Percentiles rank a stretch among this genome's conserved stretches.
Evolutionary conservation across 2,329 filamentous ascomycete genomes (phyloP).

Genomic region (Ophiocordyceps sinensis): DNA sequence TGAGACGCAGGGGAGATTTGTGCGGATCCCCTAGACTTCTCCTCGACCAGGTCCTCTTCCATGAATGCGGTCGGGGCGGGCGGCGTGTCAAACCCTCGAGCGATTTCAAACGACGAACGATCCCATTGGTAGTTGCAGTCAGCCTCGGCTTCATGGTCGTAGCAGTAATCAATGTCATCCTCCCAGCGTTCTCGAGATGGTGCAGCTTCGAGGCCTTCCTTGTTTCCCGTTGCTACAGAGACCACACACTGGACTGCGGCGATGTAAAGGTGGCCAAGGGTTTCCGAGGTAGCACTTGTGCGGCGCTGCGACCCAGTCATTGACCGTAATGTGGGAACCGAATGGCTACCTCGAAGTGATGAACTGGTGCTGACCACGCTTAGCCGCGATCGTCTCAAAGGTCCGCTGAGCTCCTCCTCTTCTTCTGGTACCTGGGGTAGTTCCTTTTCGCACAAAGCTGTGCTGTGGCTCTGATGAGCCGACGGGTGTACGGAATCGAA

Average conservation of each 20-base stretch:
- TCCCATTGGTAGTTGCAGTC: constrained; percentile 55
- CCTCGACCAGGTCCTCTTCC: constrained; percentile 11
- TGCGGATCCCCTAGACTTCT: constrained; percentile 6
- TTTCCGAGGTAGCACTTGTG: constrained; percentile 36
- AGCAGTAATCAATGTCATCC: constrained; percentile 56
- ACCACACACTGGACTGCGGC: constrained; percentile 12
- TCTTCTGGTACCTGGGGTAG: constrained; percentile 49
- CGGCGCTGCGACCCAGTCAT: constrained; percentile 24
- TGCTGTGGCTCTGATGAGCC: neutral
- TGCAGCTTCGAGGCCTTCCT: constrained; percentile 7
- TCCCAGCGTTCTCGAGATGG: constrained; percentile 43
- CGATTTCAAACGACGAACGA: constrained; percentile 35
- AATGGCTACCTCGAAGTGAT: constrained; percentile 39
- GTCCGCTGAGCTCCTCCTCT: constrained; percentile 35
- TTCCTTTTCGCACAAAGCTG: constrained; percentile 21
- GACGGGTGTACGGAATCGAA: constrained; percentile 15
- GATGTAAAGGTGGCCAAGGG: constrained; percentile 30
- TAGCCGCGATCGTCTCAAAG: constrained; percentile 22
- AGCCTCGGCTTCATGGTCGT: constrained; percentile 53
- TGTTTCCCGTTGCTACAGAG: constrained; percentile 6
- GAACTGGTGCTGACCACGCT: constrained; percentile 15
- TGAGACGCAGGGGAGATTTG: constrained; percentile 13
- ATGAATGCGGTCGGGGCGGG: constrained; percentile 9
- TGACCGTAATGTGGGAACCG: constrained; percentile 39
- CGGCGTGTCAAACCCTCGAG: constrained; percentile 9